Percentiles rank a stretch among this genome's conserved stretches.
These are phyloP conservation scores for Phytophthora sp. DNA, from an alignment of 352 stramenopile species.

Conservation along the genomic window DNA sequence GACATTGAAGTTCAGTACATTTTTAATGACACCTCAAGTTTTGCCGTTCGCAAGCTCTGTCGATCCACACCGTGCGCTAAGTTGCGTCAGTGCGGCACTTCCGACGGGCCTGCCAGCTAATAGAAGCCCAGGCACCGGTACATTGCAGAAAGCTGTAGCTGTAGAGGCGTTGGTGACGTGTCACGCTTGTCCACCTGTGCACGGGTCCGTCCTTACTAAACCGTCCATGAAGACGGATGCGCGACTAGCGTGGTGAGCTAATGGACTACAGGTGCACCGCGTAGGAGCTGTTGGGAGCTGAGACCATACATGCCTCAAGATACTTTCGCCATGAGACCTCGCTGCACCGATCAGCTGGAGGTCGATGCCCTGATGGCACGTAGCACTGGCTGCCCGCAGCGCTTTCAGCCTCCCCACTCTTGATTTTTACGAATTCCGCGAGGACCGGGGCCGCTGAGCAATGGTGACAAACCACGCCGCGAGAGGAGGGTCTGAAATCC, in stretches of 20 bases:
- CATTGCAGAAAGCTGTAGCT: too few species aligned
- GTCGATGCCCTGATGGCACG: not conserved
- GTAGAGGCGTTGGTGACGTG: too few species aligned
- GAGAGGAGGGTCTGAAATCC: not conserved
- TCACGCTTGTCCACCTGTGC: too few species aligned
- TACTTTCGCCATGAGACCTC: not conserved
- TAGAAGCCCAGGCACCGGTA: too few species aligned
- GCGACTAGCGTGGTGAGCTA: conserved; percentile 3
- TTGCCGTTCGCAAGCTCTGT: too few species aligned
- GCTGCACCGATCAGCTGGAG: conserved; percentile 6
- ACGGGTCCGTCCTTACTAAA: conserved; percentile 9
- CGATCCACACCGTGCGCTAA: too few species aligned
- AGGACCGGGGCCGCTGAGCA: not conserved
- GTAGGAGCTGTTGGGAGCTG: not conserved
- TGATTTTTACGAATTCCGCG: not conserved
- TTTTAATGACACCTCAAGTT: too few species aligned
- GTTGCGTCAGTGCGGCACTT: too few species aligned
- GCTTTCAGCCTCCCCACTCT: not conserved
- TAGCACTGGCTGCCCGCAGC: not conserved
- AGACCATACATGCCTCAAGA: conserved; percentile 19
- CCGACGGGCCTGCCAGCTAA: too few species aligned
- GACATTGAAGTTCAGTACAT: too few species aligned
- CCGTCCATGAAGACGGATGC: not conserved
- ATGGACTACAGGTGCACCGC: conserved; percentile 3
- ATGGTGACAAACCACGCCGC: conserved; percentile 8